phyloP scores from a whole-genome alignment of 2,329 filamentous ascomycete species.

The Ophiostoma novo-ulmi region DNA sequence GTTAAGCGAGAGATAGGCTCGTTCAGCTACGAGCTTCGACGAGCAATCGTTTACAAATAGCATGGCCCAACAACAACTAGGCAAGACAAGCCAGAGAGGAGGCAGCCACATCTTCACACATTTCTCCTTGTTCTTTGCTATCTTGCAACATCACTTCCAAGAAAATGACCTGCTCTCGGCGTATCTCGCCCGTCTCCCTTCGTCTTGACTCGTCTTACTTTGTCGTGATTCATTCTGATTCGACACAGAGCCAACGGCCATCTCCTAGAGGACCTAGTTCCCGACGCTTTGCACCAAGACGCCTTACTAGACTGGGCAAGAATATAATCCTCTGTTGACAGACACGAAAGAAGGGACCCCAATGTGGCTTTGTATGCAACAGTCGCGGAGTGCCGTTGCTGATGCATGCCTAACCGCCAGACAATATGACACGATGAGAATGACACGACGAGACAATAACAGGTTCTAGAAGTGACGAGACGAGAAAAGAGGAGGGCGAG shows the following conservation, averaged over 20 bases:
- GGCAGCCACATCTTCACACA: background rate
- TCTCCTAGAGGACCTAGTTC: background rate
- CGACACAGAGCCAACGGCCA: background rate
- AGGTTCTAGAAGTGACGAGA: background rate
- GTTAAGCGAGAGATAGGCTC: background rate
- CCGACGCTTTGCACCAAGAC: background rate
- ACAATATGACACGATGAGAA: background rate
- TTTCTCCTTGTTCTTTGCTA: background rate
- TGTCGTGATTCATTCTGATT: background rate
- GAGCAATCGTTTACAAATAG: background rate
- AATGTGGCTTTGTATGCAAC: conserved; percentile 4
- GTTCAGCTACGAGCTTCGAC: too few relatives aligned
- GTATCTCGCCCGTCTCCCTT: background rate
- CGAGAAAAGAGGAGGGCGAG: background rate
- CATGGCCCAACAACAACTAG: background rate
- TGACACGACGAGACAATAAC: background rate
- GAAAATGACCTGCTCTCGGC: background rate
- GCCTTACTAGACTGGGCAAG: background rate
- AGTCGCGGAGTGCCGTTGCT: background rate
- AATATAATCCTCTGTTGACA: background rate
- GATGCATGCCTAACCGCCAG: conserved; percentile 5
- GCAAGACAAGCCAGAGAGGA: background rate
- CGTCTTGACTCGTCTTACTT: background rate
- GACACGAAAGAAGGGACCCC: background rate
- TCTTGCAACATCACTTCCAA: background rate